A percentile compares a stretch with the other conserved stretches of the same genome.
These are phyloP conservation scores for Venturia aucupariae DNA, from an alignment of 2,329 filamentous ascomycete species.

Conservation along the genomic window DNA sequence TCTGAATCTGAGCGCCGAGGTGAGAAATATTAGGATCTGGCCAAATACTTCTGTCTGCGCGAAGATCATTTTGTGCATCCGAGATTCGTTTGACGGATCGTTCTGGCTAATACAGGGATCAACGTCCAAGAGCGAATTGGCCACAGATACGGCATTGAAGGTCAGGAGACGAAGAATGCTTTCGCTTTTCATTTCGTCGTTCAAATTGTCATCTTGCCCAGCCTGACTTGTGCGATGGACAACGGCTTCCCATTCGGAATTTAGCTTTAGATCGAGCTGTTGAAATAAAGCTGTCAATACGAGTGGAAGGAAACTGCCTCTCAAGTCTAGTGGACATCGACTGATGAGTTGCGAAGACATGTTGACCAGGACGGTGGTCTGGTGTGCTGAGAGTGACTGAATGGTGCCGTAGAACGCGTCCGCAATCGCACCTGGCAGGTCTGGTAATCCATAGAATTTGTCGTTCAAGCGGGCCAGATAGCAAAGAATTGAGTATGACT, in stretches of 20 bases:
- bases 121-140: slow-evolving; percentile 63
- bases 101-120: slow-evolving; percentile 18
- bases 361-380: slow-evolving; percentile 87
- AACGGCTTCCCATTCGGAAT: slow-evolving; percentile 75
- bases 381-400: slow-evolving; percentile 76
- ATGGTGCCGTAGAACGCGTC: slow-evolving; percentile 78
- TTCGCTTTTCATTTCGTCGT: slow-evolving; percentile 96
- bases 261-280: slow-evolving; percentile 82
- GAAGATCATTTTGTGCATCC: slow-evolving; percentile 72
- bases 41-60: slow-evolving; percentile 70
- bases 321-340: slow-evolving; percentile 73
- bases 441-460: slow-evolving; percentile 82
- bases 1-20: slow-evolving; percentile 78
- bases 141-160: slow-evolving; percentile 84
- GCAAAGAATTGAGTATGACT: slow-evolving; percentile 88
- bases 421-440: slow-evolving; percentile 73
- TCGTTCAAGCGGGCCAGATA: slow-evolving; percentile 81
- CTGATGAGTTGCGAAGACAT: slow-evolving; percentile 83
- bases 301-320: slow-evolving; percentile 73
- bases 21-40: slow-evolving; percentile 83
- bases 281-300: slow-evolving; percentile 73
- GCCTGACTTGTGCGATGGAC: slow-evolving; percentile 43
- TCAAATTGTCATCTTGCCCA: slow-evolving; percentile 64
- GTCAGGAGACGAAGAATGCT: slow-evolving; percentile 90
- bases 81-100: slow-evolving; percentile 36